phyloP scores from a whole-genome alignment of 768 basidiomycete genomes.

The Russula vinacea region DNA sequence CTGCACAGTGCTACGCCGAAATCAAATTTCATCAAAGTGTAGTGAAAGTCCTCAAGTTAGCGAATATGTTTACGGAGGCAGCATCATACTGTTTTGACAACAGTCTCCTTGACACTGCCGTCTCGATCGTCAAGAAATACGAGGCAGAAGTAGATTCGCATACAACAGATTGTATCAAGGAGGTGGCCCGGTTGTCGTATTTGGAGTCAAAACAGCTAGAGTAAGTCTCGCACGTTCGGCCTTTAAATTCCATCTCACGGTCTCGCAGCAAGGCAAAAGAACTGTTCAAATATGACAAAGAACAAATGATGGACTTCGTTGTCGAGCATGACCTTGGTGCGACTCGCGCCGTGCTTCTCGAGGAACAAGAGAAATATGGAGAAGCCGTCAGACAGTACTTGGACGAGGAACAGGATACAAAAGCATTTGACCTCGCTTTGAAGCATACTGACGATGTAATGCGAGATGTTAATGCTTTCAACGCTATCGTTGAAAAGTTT shows the following conservation, averaged over 20 bases:
- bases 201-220: conserved; percentile 12
- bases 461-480: conserved; percentile 33
- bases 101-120: conserved; percentile 12
- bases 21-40: conserved; percentile 1
- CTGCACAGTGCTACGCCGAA: conserved; percentile 20
- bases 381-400: conserved; percentile 56
- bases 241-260: neutral
- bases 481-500: conserved; percentile 40
- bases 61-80: conserved; percentile 18
- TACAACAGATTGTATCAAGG: conserved; percentile 23
- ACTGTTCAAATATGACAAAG: conserved; percentile 52
- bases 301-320: conserved; percentile 53
- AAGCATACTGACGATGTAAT: conserved; percentile 32
- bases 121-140: conserved; percentile 15
- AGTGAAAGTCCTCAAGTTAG: conserved; percentile 14
- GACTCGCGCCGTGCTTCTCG: conserved; percentile 47
- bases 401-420: conserved; percentile 44
- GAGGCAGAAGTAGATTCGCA: neutral
- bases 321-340: conserved; percentile 52
- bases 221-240: conserved; percentile 7
- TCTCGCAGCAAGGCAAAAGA: conserved; percentile 43
- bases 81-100: conserved; percentile 25
- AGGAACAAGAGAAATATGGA: conserved; percentile 40
- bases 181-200: conserved; percentile 15
- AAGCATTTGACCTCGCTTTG: conserved; percentile 49